phyloP scores from a whole-genome alignment of 768 basidiomycete genomes.

The Tulasnella sp. region DNA sequence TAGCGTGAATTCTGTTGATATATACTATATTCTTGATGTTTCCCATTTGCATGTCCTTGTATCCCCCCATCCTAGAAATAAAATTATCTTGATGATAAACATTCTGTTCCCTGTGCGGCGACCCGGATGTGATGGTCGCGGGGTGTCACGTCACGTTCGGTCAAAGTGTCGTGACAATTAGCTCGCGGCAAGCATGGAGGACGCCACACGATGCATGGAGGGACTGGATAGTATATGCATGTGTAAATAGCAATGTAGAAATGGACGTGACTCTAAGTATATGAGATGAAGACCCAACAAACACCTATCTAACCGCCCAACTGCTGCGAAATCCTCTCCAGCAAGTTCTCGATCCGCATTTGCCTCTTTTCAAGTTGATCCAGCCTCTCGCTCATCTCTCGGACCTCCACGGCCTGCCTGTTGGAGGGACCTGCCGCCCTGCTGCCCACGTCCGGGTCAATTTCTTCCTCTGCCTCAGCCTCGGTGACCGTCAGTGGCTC shows the following conservation, averaged over 20 bases:
- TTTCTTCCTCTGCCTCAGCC: slow-evolving; percentile 32
- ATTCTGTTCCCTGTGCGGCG: neutral
- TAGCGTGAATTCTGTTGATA: slow-evolving; percentile 5
- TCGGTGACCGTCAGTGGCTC: slow-evolving; percentile 32
- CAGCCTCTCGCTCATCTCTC: slow-evolving; percentile 46
- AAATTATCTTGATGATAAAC: slow-evolving; percentile 13
- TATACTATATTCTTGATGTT: slow-evolving; percentile 13
- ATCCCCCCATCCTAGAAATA: neutral
- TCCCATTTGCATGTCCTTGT: neutral
- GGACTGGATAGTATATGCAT: neutral
- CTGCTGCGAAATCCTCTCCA: slow-evolving; percentile 38
- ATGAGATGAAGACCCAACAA: neutral
- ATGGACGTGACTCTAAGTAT: neutral
- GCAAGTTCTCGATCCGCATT: slow-evolving; percentile 54
- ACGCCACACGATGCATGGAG: neutral
- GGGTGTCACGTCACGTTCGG: slow-evolving; percentile 15
- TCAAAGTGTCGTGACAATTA: neutral
- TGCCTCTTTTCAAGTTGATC: slow-evolving; percentile 52
- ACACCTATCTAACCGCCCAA: neutral
- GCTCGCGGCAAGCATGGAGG: neutral
- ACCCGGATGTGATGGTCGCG: slow-evolving; percentile 23
- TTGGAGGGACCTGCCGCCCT: neutral
- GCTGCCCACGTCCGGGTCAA: neutral
- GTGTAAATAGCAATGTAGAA: neutral
- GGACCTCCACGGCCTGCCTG: neutral